Percentiles rank a stretch among this genome's conserved stretches.
phyloP scores from a whole-genome alignment of 805 yeast genomes.

The Pichia exigua region DNA sequence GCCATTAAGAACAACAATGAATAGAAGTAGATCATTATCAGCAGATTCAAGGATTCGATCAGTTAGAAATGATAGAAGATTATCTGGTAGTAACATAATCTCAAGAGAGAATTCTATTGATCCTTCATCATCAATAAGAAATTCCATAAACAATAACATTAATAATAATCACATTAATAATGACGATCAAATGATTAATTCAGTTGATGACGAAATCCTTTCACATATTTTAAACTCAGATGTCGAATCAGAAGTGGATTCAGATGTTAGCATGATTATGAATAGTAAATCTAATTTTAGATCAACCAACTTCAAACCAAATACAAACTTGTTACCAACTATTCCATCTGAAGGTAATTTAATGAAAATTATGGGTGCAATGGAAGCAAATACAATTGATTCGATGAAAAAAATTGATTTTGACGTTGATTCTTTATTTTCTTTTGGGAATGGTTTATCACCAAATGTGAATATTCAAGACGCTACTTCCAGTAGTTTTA shows the following conservation, averaged over 20 bases:
- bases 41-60: conserved; percentile 13
- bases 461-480: background rate
- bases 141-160: background rate
- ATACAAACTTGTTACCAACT: conserved; percentile 12
- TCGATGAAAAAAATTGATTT: conserved; percentile 2
- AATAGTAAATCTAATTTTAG: background rate
- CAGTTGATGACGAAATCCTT: conserved; percentile 4
- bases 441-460: background rate
- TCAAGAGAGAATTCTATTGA: conserved; percentile 3
- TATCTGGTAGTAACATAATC: conserved; percentile 1
- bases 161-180: background rate
- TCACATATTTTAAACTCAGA: conserved; percentile 9
- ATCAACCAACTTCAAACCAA: conserved; percentile 1
- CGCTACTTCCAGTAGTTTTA: background rate
- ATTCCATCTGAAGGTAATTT: conserved; percentile 21
- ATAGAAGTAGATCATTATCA: conserved; percentile 13
- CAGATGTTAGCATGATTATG: conserved; percentile 1
- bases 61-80: conserved; percentile 5
- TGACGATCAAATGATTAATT: background rate
- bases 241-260: conserved; percentile 7
- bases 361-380: conserved; percentile 11
- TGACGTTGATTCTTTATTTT: conserved; percentile 1
- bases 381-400: conserved; percentile 3
- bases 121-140: background rate
- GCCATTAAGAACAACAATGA: conserved; percentile 4